Evolutionary conservation across 2,329 filamentous ascomycete genomes (phyloP), one percentile per base, ranked within the genome.

Genomic region (Ascochyta clinopodiicola): DNA sequence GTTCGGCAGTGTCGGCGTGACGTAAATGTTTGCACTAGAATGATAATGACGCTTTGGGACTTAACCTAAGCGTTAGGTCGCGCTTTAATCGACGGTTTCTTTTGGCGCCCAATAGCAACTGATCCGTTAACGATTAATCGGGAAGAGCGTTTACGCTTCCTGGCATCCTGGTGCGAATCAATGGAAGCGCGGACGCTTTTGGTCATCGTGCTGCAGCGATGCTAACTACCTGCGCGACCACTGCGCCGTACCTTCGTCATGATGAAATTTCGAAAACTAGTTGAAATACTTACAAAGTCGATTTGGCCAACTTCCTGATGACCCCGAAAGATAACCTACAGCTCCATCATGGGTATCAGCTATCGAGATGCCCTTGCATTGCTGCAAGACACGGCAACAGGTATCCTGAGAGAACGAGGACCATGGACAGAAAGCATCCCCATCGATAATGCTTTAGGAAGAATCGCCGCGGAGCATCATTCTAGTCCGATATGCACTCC

Each of bases 401-500:
- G 37, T 10, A 21, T 49, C 8, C 10, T 40, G 21, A 42, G 42
- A 24, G 46, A 42, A 8, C 37, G 15, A 27, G 22, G 29, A 8
- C 19, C 37, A 27, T 29, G 15, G 9, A 49, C 10, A 13, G 56
- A 58, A 32, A 21, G 15, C 6, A 25, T 58, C 9, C n/a, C 45
- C 6, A 24, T 51, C 9, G 45, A 55, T 13, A 25, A 43, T 13
- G 50, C 56, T 19, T 6, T 58, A 29, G 56, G 51, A 42, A 42
- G 51, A 44, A 38, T 50, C 17, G 56, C 56, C 12, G 51, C 46
- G 24, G 39, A 40, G 32, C 15, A 47, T 19, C 47, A 55, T 29
- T 13, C 17, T 25, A 55, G 45, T 47, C 39, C 49, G 34, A 40
- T 44, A 36, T 50, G 47, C n/a, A 56, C 57, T 15, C 57, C 57